These are phyloP conservation scores for Jatropha multifida DNA, from an alignment of 441 rosid genomes.

Conservation along the genomic window DNA sequence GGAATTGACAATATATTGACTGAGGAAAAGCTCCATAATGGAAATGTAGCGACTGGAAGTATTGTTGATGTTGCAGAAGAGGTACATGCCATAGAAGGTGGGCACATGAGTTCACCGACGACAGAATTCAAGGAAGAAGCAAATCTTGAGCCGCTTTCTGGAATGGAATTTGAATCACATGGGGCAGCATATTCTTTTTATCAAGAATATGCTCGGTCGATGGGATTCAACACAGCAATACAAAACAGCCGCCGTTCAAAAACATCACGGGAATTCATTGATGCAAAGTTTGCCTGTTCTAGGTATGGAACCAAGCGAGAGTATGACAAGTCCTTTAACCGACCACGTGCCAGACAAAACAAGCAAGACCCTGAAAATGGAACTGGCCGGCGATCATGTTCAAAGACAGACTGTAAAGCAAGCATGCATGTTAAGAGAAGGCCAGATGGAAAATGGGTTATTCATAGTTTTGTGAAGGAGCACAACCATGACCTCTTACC, in stretches of 20 bases:
- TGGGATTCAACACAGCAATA: conserved; percentile 84
- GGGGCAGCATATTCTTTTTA: conserved; percentile 81
- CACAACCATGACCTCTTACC: conserved; percentile 90
- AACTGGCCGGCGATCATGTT: conserved; percentile 69
- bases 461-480: conserved; percentile 81
- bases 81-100: conserved; percentile 43
- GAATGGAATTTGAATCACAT: conserved; percentile 89
- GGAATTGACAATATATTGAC: conserved; percentile 51
- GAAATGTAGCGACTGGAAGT: conserved; percentile 45
- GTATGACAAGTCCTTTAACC: conserved; percentile 69
- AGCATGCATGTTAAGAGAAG: conserved; percentile 94
- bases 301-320: conserved; percentile 86
- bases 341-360: conserved; percentile 74
- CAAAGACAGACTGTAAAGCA: conserved; percentile 89
- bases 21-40: conserved; percentile 56
- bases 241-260: conserved; percentile 89
- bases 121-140: conserved; percentile 50
- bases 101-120: conserved; percentile 35
- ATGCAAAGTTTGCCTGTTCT: conserved; percentile 90
- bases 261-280: conserved; percentile 80
- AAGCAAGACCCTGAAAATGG: conserved; percentile 81
- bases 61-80: conserved; percentile 49
- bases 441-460: conserved; percentile 82
- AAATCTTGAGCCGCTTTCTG: conserved; percentile 75
- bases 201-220: conserved; percentile 80